These are phyloP conservation scores for Anaeramoeba flamelloides DNA, from an alignment of 78 protist species.

Conservation along the genomic window DNA sequence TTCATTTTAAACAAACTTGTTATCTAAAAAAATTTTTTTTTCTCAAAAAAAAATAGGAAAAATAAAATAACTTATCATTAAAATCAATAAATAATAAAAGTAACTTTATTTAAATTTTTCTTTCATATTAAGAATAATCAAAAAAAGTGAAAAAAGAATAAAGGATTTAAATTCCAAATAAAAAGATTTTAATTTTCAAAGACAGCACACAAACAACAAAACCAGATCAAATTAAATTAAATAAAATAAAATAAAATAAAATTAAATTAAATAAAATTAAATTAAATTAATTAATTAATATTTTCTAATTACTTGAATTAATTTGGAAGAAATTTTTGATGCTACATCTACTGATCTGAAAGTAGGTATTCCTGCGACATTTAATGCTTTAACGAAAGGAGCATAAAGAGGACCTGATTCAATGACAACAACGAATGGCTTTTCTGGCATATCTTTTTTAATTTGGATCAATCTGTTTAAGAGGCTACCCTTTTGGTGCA, in stretches of 20 bases:
- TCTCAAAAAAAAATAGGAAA: too few relatives aligned
- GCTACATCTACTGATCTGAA: not conserved
- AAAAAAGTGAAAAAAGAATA: too few relatives aligned
- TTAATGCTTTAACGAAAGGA: not conserved
- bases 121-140: too few relatives aligned
- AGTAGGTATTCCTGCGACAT: not conserved
- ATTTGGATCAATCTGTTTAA: not conserved
- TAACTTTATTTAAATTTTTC: too few relatives aligned
- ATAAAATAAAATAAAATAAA: not conserved
- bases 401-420: not conserved
- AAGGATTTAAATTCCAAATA: too few relatives aligned
- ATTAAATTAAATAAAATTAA: not conserved
- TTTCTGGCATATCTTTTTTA: not conserved
- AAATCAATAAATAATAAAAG: too few relatives aligned
- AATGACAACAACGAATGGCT: not conserved
- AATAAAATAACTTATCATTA: too few relatives aligned
- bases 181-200: too few relatives aligned
- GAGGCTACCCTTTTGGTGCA: not conserved
- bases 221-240: too few relatives aligned
- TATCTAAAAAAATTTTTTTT: too few relatives aligned
- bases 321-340: not conserved
- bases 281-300: not conserved
- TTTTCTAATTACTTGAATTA: not conserved
- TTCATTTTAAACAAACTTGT: too few relatives aligned
- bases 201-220: too few relatives aligned